phyloP scores from a whole-genome alignment of 2,329 filamentous ascomycete species.

The Coniella vitis region DNA sequence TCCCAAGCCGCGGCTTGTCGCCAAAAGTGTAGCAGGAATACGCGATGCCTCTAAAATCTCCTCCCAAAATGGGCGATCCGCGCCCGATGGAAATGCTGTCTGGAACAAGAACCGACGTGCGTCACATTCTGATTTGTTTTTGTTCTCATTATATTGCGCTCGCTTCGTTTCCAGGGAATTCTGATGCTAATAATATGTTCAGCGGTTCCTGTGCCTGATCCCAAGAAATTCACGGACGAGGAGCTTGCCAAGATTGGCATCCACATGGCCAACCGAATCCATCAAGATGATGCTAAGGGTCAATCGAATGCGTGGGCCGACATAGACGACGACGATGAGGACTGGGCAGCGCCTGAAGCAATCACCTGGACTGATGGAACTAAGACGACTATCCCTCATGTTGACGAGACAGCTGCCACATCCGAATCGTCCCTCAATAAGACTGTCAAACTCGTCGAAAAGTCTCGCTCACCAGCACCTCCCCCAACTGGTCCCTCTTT shows the following conservation, averaged over 20 bases:
- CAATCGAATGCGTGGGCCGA: slow-evolving; percentile 69
- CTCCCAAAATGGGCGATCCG: slow-evolving; percentile 35
- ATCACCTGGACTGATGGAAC: slow-evolving; percentile 87
- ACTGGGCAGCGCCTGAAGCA: slow-evolving; percentile 78
- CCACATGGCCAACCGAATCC: slow-evolving; percentile 72
- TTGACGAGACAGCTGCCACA: slow-evolving; percentile 40
- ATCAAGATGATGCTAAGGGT: slow-evolving; percentile 65
- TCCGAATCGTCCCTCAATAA: slow-evolving; percentile 14
- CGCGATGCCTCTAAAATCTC: slow-evolving; percentile 44
- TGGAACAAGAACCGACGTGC: slow-evolving; percentile 87
- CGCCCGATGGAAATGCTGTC: slow-evolving; percentile 66
- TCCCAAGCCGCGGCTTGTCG: slow-evolving; percentile 65
- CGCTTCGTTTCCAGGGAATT: neutral
- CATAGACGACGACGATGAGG: slow-evolving; percentile 74
- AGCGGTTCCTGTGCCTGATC: slow-evolving; percentile 61
- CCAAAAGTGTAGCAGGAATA: slow-evolving; percentile 60
- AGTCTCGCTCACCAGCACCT: slow-evolving; percentile 32
- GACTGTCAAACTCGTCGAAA: slow-evolving; percentile 30
- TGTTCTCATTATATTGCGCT: neutral
- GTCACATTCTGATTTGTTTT: slow-evolving; percentile 29
- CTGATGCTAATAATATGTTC: slow-evolving; percentile 17
- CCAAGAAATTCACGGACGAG: slow-evolving; percentile 79
- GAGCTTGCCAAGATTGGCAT: slow-evolving; percentile 83
- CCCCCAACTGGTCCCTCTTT: neutral
- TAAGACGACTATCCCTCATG: slow-evolving; percentile 65